Base-by-base conservation (phyloP, 805 yeast genomes). In the Yamadazyma nakazawae region DNA sequence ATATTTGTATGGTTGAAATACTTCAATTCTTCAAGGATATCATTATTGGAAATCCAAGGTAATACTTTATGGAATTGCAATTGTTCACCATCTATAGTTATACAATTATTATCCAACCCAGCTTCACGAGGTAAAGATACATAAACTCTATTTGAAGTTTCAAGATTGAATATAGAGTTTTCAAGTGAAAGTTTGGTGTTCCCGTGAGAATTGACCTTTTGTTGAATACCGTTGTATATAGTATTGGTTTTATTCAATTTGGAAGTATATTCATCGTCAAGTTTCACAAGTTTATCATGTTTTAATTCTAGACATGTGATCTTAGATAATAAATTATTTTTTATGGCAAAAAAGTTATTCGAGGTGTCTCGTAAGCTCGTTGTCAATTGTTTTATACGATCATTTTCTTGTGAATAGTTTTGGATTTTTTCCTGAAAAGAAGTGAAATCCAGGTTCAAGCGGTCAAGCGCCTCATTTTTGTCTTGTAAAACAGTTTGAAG, bases 141-240 rank as follows among this genome's bases (percentile, higher is more conserved):
- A 44, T 61, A 66, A 1, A 64, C 63, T 37, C 74, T 48, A 12
- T 56, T 24, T 35, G 53, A 57, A 0, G 60, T 56, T 42, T 64
- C 60, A 42, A 60, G 58, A 21, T 62, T 59, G 66, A 68, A 58
- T 8, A 80, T 79, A 1, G 78, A 67, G 53, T 78, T 77, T 56
- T 80, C 82, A 34, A 80, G 57, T 9, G 68, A 63, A 51, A 75
- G 65, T 47, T 76, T 64, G 26, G 73, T 65, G 4, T 54, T 55
- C 28, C 61, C 63, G 51, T 73, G 75, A 28, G 61, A 63, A 16
- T 62, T 60, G 34, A 65, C 50, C 49, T 70, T 73, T 2, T 11
- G n/a, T 8, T 42, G 18, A 5, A 52, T 54, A 8, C 44, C 48
- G 3, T 51, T 47, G 26, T 45, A 45, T 7, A 45, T 45, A 8